Conservation (phyloP, 345 rosid genomes). For the Firmiana major region DNA sequence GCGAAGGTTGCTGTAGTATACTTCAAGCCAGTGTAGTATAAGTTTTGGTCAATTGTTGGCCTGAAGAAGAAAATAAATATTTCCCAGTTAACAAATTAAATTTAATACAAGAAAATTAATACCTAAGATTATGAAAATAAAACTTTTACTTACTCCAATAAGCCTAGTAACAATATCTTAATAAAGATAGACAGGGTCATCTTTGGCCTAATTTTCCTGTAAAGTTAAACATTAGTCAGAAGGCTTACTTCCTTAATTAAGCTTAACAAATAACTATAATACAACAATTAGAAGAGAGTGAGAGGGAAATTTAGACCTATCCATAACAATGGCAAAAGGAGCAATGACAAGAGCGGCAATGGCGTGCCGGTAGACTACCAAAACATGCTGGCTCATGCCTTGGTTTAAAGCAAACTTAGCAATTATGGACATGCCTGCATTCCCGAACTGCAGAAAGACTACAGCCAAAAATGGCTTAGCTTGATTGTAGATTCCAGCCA, state of each 20-base stretch:
- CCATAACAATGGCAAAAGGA: slow-evolving; percentile 70
- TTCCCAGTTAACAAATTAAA: background rate
- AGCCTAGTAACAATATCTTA: slow-evolving; percentile 41
- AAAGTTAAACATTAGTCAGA: background rate
- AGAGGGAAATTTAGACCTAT: slow-evolving; percentile 35
- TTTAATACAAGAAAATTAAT: too few relatives aligned
- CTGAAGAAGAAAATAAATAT: slow-evolving; percentile 25
- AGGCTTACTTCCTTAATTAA: background rate
- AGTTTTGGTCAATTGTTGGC: slow-evolving; percentile 62
- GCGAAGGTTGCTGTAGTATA: slow-evolving; percentile 60
- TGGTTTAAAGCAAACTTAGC: slow-evolving; percentile 36
- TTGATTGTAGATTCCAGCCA: background rate
- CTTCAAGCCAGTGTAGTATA: slow-evolving; percentile 22
- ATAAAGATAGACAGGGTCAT: slow-evolving; percentile 60
- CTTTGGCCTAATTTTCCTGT: slow-evolving; percentile 78
- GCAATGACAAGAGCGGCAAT: slow-evolving; percentile 56
- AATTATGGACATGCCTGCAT: slow-evolving; percentile 38
- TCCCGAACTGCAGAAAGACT: slow-evolving; percentile 34
- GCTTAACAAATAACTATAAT: background rate
- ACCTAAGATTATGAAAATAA: background rate
- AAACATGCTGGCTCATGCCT: slow-evolving; percentile 47
- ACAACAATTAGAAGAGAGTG: background rate
- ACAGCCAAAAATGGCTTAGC: slow-evolving; percentile 38
- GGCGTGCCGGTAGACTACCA: slow-evolving; percentile 66
- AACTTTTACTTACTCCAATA: slow-evolving; percentile 16